Conservation (phyloP, 192 early-diverging fungal species). For the Umbelopsis sp. region DNA sequence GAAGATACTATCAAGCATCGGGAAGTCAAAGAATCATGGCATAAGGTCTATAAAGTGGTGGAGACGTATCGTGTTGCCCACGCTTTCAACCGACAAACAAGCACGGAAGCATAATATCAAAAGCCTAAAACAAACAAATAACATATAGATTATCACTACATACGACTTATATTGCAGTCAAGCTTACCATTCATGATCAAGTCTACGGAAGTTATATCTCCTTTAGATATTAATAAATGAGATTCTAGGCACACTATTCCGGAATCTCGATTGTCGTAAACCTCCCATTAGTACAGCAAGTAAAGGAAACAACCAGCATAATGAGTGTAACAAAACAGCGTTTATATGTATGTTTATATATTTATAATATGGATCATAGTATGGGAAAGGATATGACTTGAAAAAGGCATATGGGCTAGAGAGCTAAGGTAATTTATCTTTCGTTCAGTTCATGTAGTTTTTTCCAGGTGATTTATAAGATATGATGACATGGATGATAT, state of each 20-base stretch:
- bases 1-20: conserved; percentile 47
- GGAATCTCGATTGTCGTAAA: too few species aligned
- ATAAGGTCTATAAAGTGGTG: conserved; percentile 46
- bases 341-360: not conserved
- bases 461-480: not conserved
- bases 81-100: conserved; percentile 15
- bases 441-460: too few species aligned
- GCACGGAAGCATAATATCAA: not conserved
- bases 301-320: not conserved
- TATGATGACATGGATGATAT: not conserved
- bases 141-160: too few species aligned
- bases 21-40: conserved; percentile 48
- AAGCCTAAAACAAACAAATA: too few species aligned
- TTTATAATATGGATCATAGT: not conserved
- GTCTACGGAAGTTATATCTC: too few species aligned
- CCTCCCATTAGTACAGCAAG: too few species aligned
- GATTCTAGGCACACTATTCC: too few species aligned
- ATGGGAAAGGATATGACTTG: not conserved
- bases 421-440: too few species aligned
- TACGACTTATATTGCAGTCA: too few species aligned
- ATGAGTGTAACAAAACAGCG: not conserved
- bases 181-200: too few species aligned
- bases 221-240: too few species aligned
- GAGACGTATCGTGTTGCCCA: conserved; percentile 7
- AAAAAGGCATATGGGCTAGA: too few species aligned